A percentile compares a stretch with the other conserved stretches of the same genome.
phyloP scores from a whole-genome alignment of 2,329 filamentous ascomycete genomes.

The Lachnellula cervina region DNA sequence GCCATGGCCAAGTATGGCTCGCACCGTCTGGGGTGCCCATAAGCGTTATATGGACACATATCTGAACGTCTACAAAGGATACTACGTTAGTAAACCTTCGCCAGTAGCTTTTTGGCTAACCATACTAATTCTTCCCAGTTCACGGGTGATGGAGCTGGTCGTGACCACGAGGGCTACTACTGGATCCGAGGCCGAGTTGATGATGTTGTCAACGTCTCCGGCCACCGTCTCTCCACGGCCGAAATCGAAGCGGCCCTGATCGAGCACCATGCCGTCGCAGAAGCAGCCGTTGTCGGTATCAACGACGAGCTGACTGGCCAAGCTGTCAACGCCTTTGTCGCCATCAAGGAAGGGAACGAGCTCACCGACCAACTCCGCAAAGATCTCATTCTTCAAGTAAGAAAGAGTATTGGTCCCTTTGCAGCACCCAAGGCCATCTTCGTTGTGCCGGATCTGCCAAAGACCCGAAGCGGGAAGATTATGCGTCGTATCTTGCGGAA shows the following conservation, averaged over 20 bases:
- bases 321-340: constrained; percentile 93
- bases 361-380: constrained; percentile 77
- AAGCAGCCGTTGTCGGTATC: constrained; percentile 93
- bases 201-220: constrained; percentile 96
- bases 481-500: constrained; percentile 97
- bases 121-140: constrained; percentile 48
- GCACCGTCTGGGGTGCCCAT: constrained; percentile 95
- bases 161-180: constrained; percentile 98
- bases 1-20: constrained; percentile 96
- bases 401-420: constrained; percentile 96
- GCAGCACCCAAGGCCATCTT: constrained; percentile 92
- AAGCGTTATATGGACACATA: constrained; percentile 99
- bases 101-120: constrained; percentile 2
- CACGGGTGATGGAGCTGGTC: constrained; percentile 88
- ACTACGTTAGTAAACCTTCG: constrained; percentile 68
- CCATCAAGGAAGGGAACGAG: constrained; percentile 81
- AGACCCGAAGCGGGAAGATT: constrained; percentile 97
- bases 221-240: constrained; percentile 91
- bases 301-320: constrained; percentile 92
- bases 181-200: constrained; percentile 99
- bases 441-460: constrained; percentile 88
- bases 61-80: constrained; percentile 94
- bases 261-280: constrained; percentile 83
- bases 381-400: constrained; percentile 89
- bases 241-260: constrained; percentile 97